Evolutionary conservation across 1,284 basidiomycete species (phyloP).

Genomic region (Cutaneotrichosporon cavernicola): DNA sequence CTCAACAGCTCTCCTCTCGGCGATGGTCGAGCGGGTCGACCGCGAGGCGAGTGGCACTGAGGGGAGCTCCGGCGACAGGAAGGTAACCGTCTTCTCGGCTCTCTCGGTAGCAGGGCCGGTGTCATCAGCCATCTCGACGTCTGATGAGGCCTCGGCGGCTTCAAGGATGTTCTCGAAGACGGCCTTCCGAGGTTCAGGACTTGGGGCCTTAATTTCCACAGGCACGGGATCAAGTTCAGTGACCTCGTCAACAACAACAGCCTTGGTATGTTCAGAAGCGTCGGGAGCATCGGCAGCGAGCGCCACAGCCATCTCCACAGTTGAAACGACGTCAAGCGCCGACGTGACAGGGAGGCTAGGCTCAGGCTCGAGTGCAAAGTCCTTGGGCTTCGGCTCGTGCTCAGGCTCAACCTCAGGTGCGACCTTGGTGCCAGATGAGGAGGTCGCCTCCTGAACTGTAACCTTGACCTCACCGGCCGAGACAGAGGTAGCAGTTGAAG

Average conservation of each 20-base stretch:
- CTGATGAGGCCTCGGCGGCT: background rate
- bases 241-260: background rate
- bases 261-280: background rate
- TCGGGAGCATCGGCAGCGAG: background rate
- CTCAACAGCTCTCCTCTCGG: constrained; percentile 36
- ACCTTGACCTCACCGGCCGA: background rate
- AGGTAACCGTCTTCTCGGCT: constrained; percentile 22
- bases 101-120: background rate
- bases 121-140: constrained; percentile 1
- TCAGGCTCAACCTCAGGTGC: background rate
- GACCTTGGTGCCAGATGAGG: background rate
- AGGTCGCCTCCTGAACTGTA: background rate
- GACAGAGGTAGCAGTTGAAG: background rate
- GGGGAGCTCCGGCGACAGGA: constrained; percentile 13
- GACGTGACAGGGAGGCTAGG: background rate
- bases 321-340: background rate
- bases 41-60: background rate
- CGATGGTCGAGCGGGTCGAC: constrained; percentile 32
- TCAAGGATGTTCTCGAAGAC: background rate
- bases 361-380: constrained; percentile 1
- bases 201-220: background rate
- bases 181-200: background rate
- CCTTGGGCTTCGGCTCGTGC: background rate
- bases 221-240: background rate
- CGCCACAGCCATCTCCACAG: background rate